Conservation (phyloP, 805 yeast genomes). For the Nakazawaea holstii region DNA sequence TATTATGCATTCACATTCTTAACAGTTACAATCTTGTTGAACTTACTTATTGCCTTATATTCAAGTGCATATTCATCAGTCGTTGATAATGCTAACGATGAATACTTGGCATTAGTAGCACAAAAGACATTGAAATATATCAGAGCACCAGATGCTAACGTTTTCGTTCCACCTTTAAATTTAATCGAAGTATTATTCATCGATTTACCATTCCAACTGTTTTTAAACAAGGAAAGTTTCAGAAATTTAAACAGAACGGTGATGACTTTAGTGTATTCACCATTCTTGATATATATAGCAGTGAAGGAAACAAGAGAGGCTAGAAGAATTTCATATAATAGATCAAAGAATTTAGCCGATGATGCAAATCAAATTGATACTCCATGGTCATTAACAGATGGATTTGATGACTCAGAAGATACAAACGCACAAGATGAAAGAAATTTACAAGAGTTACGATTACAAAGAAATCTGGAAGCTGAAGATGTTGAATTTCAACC, state of each 20-base stretch:
- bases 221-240: slow-evolving; percentile 26
- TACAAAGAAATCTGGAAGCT: slow-evolving; percentile 58
- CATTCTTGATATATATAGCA: slow-evolving; percentile 57
- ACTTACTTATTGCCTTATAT: slow-evolving; percentile 79
- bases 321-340: slow-evolving; percentile 64
- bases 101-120: slow-evolving; percentile 79
- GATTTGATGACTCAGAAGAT: slow-evolving; percentile 41
- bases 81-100: slow-evolving; percentile 78
- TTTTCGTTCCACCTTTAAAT: slow-evolving; percentile 83
- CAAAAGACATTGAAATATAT: slow-evolving; percentile 79
- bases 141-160: slow-evolving; percentile 83
- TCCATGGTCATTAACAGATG: slow-evolving; percentile 83
- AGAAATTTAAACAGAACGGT: slow-evolving; percentile 42
- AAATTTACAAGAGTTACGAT: slow-evolving; percentile 33
- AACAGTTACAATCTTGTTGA: slow-evolving; percentile 69
- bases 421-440: slow-evolving; percentile 21
- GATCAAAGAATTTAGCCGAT: slow-evolving; percentile 58
- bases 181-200: slow-evolving; percentile 55
- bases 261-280: slow-evolving; percentile 65
- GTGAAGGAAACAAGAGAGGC: slow-evolving; percentile 63
- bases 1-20: slow-evolving; percentile 76
- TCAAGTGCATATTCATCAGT: slow-evolving; percentile 80
- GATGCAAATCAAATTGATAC: slow-evolving; percentile 76
- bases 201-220: slow-evolving; percentile 37
- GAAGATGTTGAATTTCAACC: slow-evolving; percentile 67